phyloP scores from a whole-genome alignment of 2,329 filamentous ascomycete species.

The Aspergillus phoenicis region DNA sequence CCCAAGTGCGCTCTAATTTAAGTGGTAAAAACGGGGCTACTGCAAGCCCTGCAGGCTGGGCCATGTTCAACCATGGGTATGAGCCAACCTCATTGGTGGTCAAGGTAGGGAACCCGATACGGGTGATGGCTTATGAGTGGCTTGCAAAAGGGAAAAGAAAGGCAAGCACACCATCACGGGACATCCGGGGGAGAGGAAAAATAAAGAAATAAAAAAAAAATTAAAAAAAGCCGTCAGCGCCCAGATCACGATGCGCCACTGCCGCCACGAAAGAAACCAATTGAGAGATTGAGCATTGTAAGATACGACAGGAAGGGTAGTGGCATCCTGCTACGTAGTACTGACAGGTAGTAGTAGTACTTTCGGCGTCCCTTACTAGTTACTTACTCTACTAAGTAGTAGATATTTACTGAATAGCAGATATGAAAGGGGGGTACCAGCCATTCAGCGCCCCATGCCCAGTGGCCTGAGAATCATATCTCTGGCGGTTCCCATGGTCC shows the following conservation, averaged over 20 bases:
- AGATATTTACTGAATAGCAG: neutral
- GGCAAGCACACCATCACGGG: neutral
- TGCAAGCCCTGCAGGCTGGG: neutral
- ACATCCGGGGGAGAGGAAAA: neutral
- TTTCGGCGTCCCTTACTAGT: too few species aligned
- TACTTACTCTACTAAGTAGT: neutral
- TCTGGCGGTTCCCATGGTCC: neutral
- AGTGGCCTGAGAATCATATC: neutral
- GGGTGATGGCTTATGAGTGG: neutral
- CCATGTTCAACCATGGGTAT: neutral
- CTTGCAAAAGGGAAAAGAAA: too few species aligned
- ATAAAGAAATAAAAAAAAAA: too few species aligned
- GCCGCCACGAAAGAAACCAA: neutral
- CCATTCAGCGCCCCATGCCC: conserved; percentile 9
- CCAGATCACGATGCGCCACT: conserved; percentile 2
- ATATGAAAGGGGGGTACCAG: neutral
- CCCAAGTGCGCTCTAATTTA: neutral
- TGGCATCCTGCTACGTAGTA: neutral
- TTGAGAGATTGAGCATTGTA: neutral
- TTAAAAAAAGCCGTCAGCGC: neutral
- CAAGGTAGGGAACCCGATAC: neutral
- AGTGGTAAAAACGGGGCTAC: neutral
- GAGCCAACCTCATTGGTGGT: neutral
- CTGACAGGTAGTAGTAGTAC: neutral
- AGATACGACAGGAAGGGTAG: neutral